A percentile compares a stretch with the other conserved stretches of the same genome.
These are phyloP conservation scores for Calonectria crousiana DNA, from an alignment of 2,329 filamentous ascomycete genomes.

Conservation along the genomic window DNA sequence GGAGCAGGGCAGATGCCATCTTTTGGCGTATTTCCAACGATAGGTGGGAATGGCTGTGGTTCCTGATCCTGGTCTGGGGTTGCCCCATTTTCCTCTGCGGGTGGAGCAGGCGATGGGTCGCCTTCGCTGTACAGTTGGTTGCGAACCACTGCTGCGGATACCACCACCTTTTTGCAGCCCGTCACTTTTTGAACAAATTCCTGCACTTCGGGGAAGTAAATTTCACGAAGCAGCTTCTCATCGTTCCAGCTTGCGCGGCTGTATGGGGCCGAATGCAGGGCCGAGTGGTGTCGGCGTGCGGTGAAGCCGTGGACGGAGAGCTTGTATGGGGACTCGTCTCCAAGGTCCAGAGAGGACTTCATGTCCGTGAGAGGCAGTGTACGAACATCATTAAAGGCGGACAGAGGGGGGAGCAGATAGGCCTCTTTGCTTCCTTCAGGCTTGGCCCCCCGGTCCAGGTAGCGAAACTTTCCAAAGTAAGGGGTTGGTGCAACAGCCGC, in stretches of 20 bases:
- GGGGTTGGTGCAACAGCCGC: background rate
- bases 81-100: background rate
- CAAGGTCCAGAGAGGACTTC: background rate
- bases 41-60: background rate
- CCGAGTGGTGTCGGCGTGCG: background rate
- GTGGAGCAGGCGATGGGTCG: background rate
- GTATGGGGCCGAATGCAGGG: background rate
- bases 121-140: slow-evolving; percentile 16
- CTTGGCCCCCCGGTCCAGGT: background rate
- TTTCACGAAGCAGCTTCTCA: background rate
- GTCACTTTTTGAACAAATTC: slow-evolving; percentile 15
- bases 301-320: background rate
- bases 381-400: background rate
- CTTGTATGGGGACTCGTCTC: background rate
- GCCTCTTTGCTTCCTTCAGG: background rate
- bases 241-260: background rate
- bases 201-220: background rate
- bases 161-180: slow-evolving; percentile 18
- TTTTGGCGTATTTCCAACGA: background rate
- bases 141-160: slow-evolving; percentile 20
- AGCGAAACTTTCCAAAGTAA: background rate
- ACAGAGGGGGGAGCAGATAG: background rate
- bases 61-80: background rate
- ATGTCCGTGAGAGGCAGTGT: background rate
- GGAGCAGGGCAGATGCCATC: slow-evolving; percentile 12